phyloP scores from a whole-genome alignment of 2,329 filamentous ascomycete species.

The Rutstroemia sp. region DNA sequence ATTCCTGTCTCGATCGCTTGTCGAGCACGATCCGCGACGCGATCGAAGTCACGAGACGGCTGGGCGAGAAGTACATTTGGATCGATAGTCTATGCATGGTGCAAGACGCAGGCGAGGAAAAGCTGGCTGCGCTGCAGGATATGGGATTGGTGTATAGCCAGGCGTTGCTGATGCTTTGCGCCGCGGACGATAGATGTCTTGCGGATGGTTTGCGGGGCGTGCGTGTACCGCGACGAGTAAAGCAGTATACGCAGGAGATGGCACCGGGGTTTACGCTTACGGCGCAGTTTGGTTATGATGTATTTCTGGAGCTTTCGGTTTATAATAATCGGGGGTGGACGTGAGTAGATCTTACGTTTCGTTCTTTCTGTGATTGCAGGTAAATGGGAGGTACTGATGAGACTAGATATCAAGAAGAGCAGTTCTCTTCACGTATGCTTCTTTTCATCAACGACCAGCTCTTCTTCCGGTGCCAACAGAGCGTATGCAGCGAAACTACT shows the following conservation, averaged over 20 bases:
- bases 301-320: background rate
- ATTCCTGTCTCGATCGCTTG: background rate
- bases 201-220: background rate
- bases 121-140: background rate
- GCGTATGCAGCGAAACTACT: slow-evolving; percentile 2
- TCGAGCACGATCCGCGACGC: background rate
- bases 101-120: slow-evolving; percentile 2
- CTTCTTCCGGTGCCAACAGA: slow-evolving; percentile 2
- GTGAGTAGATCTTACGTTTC: background rate
- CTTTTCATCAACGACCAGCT: slow-evolving; percentile 8
- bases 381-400: background rate
- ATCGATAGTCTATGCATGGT: slow-evolving; percentile 7
- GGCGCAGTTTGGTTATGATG: background rate
- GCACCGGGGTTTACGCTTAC: background rate
- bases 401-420: slow-evolving; percentile 4
- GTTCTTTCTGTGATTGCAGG: background rate
- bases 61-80: slow-evolving; percentile 1
- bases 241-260: background rate
- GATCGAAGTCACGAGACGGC: background rate
- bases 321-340: background rate
- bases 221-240: background rate
- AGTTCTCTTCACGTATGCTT: slow-evolving; percentile 5
- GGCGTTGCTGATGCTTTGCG: slow-evolving; percentile 2
- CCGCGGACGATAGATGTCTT: background rate
- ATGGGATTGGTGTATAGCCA: slow-evolving; percentile 4